A percentile compares a stretch with the other conserved stretches of the same genome.
These are phyloP conservation scores for Suillus brevipes DNA, from an alignment of 768 basidiomycete genomes.

Conservation along the genomic window DNA sequence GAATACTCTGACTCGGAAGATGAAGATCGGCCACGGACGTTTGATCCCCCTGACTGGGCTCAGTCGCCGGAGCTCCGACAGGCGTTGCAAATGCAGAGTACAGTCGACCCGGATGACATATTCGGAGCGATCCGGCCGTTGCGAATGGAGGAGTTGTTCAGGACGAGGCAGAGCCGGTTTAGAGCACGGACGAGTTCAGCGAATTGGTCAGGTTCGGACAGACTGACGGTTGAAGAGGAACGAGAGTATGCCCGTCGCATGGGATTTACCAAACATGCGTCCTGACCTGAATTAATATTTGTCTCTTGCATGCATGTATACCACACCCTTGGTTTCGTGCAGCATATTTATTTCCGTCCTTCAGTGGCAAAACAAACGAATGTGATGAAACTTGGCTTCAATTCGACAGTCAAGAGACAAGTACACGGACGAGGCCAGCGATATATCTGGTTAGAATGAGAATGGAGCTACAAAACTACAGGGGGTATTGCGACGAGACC, in stretches of 20 bases:
- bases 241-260: conserved; percentile 85
- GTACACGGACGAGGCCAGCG: conserved; percentile 7
- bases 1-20: conserved; percentile 98
- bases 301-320: background rate
- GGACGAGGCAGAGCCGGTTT: conserved; percentile 74
- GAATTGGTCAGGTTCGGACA: conserved; percentile 94
- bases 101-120: conserved; percentile 87
- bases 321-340: background rate
- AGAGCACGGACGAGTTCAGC: conserved; percentile 90
- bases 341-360: background rate
- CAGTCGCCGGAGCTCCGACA: conserved; percentile 84
- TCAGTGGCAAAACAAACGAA: background rate
- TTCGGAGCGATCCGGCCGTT: conserved; percentile 88
- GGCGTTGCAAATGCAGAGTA: conserved; percentile 79
- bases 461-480: conserved; percentile 37
- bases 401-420: conserved; percentile 2
- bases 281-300: conserved; percentile 21
- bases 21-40: conserved; percentile 73
- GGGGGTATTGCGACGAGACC: conserved; percentile 34
- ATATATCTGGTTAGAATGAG: conserved; percentile 14
- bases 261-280: conserved; percentile 60
- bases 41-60: conserved; percentile 83
- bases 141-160: conserved; percentile 93
- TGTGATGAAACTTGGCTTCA: background rate
- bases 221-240: conserved; percentile 81